A percentile compares a stretch with the other conserved stretches of the same genome.
Conservation (phyloP, 352 stramenopile genomes). For the Globisporangium polare region DNA sequence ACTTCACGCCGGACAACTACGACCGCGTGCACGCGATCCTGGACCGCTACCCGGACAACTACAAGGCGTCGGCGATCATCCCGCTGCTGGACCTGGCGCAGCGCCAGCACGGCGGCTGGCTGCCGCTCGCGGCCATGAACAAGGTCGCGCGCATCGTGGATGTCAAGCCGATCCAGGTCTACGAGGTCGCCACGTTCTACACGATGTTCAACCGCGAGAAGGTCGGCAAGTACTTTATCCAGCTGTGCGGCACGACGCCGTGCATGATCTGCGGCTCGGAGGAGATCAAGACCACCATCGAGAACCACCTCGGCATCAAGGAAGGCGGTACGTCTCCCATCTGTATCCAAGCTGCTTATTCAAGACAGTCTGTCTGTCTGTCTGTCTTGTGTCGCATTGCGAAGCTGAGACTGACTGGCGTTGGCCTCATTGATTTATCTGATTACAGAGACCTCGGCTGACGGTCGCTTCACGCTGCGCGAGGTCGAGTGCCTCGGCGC, state of each 20-base stretch:
- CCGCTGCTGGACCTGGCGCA: slow-evolving; percentile 97
- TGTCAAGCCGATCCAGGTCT: slow-evolving; percentile 95
- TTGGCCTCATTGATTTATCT: slow-evolving; percentile 1
- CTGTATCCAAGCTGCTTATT: not conserved
- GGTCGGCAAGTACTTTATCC: slow-evolving; percentile 94
- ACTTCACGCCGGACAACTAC: slow-evolving; percentile 99
- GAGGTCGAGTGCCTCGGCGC: slow-evolving; percentile 99
- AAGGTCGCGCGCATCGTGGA: slow-evolving; percentile 99
- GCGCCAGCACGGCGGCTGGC: slow-evolving; percentile 96
- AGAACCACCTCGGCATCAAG: slow-evolving; percentile 96
- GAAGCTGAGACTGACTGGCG: not conserved
- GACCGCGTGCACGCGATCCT: slow-evolving; percentile 94
- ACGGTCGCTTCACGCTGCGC: slow-evolving; percentile 91
- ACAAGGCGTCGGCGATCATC: slow-evolving; percentile 98
- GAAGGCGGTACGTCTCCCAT: slow-evolving; percentile 70
- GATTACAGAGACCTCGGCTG: slow-evolving; percentile 60
- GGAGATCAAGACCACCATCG: slow-evolving; percentile 99
- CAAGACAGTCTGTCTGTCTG: not conserved
- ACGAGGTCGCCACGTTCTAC: slow-evolving; percentile 99
- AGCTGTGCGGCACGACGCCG: slow-evolving; percentile 98
- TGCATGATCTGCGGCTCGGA: slow-evolving; percentile 99
- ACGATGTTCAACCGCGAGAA: slow-evolving; percentile 99
- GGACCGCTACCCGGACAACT: slow-evolving; percentile 98
- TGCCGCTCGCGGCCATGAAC: slow-evolving; percentile 98
- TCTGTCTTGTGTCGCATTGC: not conserved